Evolutionary conservation across 1,284 basidiomycete genomes (phyloP), one percentile per base, ranked within the genome.

Genomic region (Austropuccinia psidii): DNA sequence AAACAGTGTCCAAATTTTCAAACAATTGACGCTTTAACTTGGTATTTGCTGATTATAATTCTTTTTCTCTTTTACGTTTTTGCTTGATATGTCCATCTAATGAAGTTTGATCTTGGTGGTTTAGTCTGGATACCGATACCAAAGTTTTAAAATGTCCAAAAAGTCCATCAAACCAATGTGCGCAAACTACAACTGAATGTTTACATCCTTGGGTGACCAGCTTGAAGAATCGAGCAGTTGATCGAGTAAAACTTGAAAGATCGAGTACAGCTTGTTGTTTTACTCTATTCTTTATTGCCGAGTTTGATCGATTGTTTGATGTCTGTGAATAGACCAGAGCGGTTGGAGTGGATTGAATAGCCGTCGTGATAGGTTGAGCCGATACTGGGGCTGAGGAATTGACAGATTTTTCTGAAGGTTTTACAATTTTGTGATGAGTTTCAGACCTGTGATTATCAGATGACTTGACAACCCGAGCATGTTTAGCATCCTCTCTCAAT

Each of bases 191-290:
- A n/a, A 27, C 54, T 15, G 65, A 68, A 45, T 68, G 52, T 57
- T 68, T 68, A 41, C 65, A 68, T 45, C 55, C 55, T 1, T 68
- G 33, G 29, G 37, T 57, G 15, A 68, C 50, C 35, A 68, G 27
- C 47, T 65, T 52, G 47, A 65, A 65, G n/a, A 65, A 33, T 24
- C 43, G 37, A 52, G n/a, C 37, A 2, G 47, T 49, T 9, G 9
- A 8, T 11, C n/a, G n/a, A 33, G 62, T 65, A 13, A 50, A 21
- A 65, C 45, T 2, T 50, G 31, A 3, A 65, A 37, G 47, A n/a
- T 49, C 1, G 52, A 49, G 24, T 65, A 65, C 43, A 17, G 52
- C 45, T 8, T 65, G 62, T 11, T 19, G 39, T n/a, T 37, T 29
- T 9, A 50, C 4, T 31, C 24, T 65, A n/a, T n/a, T 15, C 27